Conservation (phyloP, 108 stramenopile genomes). For the Discostella pseudostelligera region DNA sequence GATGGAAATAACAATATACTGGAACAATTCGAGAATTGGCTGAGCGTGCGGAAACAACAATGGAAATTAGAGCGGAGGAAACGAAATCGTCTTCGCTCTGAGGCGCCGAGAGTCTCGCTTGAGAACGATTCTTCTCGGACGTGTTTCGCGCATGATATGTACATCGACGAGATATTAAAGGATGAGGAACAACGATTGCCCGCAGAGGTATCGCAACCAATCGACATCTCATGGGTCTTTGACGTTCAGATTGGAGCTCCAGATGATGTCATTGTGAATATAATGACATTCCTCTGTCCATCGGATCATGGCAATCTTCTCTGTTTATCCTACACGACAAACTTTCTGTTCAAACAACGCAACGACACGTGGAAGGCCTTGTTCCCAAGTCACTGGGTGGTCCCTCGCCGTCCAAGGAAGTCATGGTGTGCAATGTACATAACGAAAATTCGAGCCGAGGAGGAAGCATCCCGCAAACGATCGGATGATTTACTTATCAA, state of each 20-base stretch:
- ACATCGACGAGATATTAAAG: constrained; percentile 71
- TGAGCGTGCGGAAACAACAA: constrained; percentile 65
- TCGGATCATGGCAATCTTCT: constrained; percentile 60
- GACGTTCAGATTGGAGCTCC: constrained; percentile 58
- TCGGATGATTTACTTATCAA: constrained; percentile 70
- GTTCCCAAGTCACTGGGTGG: constrained; percentile 70
- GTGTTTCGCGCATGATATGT: constrained; percentile 43
- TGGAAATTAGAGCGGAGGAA: constrained; percentile 65
- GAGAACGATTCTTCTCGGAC: neutral
- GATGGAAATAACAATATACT: neutral
- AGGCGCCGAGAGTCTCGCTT: neutral
- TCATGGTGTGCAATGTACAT: constrained; percentile 78
- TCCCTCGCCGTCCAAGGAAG: constrained; percentile 77
- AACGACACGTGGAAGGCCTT: constrained; percentile 60
- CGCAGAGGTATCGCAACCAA: constrained; percentile 20
- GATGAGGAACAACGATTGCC: constrained; percentile 42
- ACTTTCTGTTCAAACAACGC: constrained; percentile 50
- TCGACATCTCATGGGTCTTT: constrained; percentile 68
- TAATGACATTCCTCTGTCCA: constrained; percentile 50
- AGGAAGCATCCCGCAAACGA: constrained; percentile 52
- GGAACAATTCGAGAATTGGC: constrained; percentile 56
- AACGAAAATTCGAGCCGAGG: constrained; percentile 52
- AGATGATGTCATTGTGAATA: constrained; percentile 65
- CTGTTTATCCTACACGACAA: constrained; percentile 47
- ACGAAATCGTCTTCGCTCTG: constrained; percentile 41